These are phyloP conservation scores for Astragalus membranaceus DNA, from an alignment of 306 rosid species.

Conservation along the genomic window DNA sequence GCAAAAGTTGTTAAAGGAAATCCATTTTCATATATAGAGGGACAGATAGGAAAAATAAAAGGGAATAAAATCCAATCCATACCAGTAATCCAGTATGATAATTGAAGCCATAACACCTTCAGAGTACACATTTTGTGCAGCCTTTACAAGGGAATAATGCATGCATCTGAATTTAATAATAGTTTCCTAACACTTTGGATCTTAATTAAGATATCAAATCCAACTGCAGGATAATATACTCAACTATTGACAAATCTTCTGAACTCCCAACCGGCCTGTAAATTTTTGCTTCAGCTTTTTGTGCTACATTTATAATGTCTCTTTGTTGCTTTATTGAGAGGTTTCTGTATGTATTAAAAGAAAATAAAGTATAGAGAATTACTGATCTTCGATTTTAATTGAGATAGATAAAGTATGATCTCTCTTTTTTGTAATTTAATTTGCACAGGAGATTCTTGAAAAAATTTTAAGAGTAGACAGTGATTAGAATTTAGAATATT, in stretches of 20 bases:
- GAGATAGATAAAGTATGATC: not conserved
- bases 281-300: not conserved
- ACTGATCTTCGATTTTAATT: too few relatives aligned
- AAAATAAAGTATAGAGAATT: too few relatives aligned
- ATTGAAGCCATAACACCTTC: not conserved
- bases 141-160: slow-evolving; percentile 2
- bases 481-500: not conserved
- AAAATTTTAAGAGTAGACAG: not conserved
- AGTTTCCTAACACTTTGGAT: slow-evolving; percentile 3
- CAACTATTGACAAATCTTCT: slow-evolving; percentile 8
- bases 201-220: slow-evolving; percentile 7
- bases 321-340: not conserved
- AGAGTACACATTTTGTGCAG: slow-evolving; percentile 15
- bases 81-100: not conserved
- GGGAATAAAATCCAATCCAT: not conserved
- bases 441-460: not conserved
- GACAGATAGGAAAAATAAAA: not conserved
- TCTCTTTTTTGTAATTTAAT: not conserved
- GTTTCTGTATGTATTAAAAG: not conserved
- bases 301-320: not conserved
- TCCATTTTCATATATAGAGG: not conserved
- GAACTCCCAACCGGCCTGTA: not conserved
- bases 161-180: slow-evolving; percentile 11
- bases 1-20: not conserved
- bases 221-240: not conserved